A percentile compares a stretch with the other conserved stretches of the same genome.
phyloP scores from a whole-genome alignment of 352 stramenopile genomes.

The Pilasporangium apinafurcum region DNA sequence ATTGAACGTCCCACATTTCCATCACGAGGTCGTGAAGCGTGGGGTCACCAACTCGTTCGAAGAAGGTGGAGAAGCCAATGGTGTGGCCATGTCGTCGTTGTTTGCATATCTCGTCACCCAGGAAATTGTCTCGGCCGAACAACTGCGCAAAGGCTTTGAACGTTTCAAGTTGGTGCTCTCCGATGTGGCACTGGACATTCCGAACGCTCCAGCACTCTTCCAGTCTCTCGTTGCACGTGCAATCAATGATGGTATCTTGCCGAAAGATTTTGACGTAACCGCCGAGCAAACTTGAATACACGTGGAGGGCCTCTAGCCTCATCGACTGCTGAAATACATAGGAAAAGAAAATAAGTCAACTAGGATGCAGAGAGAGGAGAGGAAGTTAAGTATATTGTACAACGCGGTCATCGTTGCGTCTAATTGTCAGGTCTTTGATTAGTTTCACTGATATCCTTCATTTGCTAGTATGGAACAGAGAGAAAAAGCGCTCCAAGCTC shows the following conservation, averaged over 20 bases:
- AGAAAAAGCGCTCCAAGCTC: conserved; percentile 50
- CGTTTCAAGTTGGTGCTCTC: conserved; percentile 63
- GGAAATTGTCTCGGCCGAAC: conserved; percentile 45
- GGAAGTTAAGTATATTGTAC: too few relatives aligned
- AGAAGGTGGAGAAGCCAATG: conserved; percentile 33
- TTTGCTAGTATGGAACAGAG: conserved; percentile 53
- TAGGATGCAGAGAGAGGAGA: neutral
- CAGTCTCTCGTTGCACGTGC: conserved; percentile 28
- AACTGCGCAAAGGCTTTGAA: conserved; percentile 81
- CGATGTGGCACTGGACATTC: conserved; percentile 66
- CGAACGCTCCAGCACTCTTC: conserved; percentile 43
- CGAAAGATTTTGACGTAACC: conserved; percentile 38
- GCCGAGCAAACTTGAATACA: conserved; percentile 9
- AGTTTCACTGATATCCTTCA: neutral
- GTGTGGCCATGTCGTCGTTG: conserved; percentile 62
- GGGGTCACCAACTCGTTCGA: conserved; percentile 56
- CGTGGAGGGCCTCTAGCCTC: too few relatives aligned
- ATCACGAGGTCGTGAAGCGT: conserved; percentile 95
- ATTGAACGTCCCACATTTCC: conserved; percentile 94
- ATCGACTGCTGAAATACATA: neutral
- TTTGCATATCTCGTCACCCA: conserved; percentile 67
- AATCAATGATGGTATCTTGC: conserved; percentile 36
- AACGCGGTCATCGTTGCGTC: too few relatives aligned
- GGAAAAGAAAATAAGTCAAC: neutral
- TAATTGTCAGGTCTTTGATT: too few relatives aligned